Conservation (phyloP, 2,329 filamentous ascomycete species). For the Trichoderma polysporum region DNA sequence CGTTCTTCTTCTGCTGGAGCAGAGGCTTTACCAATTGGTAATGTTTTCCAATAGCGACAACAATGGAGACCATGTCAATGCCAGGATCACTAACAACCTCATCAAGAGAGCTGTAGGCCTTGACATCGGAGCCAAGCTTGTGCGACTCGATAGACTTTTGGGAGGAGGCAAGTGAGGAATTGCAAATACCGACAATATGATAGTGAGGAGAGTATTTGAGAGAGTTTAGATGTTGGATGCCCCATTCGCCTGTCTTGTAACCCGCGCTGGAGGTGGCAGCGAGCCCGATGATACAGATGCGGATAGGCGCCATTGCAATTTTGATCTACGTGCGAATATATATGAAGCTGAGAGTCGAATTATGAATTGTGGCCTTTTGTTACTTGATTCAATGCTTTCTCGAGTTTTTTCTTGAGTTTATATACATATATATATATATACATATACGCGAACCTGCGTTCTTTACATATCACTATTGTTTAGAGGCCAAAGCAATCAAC, state of each 20-base stretch:
- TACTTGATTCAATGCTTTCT: neutral
- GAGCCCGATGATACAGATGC: conserved; percentile 12
- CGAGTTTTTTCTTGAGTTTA: neutral
- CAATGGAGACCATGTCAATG: neutral
- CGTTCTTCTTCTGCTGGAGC: conserved; percentile 1
- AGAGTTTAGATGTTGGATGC: neutral
- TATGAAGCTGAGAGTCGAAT: neutral
- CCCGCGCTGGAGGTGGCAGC: neutral
- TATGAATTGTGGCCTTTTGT: neutral
- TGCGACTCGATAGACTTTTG: conserved; percentile 9
- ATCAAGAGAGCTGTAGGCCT: neutral
- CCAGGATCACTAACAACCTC: neutral
- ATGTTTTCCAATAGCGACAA: conserved; percentile 10
- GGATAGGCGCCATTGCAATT: conserved; percentile 5
- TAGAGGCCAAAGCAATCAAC: neutral
- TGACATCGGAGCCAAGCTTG: conserved; percentile 2
- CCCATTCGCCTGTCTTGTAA: conserved; percentile 10
- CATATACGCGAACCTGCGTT: neutral
- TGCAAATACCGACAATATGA: neutral
- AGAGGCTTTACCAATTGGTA: conserved; percentile 2
- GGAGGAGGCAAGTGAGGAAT: neutral
- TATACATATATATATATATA: neutral
- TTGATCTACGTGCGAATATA: neutral
- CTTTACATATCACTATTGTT: neutral
- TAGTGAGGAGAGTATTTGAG: neutral